Base-by-base conservation (phyloP, 495 filamentous ascomycete species). In the Xylaria palmicola region DNA sequence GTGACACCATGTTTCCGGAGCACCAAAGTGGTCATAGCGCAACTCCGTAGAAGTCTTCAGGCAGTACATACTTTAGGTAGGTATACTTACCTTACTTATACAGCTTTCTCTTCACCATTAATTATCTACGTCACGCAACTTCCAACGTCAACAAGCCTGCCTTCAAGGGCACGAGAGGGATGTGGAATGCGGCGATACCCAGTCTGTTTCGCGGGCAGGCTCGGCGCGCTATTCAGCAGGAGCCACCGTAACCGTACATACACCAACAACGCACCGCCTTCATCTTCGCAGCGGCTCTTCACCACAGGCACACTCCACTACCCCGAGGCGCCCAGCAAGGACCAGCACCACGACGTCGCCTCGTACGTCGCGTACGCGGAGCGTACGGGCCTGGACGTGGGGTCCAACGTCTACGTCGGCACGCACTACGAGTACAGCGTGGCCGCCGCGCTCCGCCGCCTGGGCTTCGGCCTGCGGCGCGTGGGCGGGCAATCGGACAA, bases 381-480 rank as follows among this genome's bases (percentile, higher is more conserved):
- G 9, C 83, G 82, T 47, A 75, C 74, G n/a, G 75, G 75, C 12
- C 75, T 90, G 17, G 72, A 79, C 64, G 62, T 73, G 0, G 68
- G 65, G 15, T 82, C 77, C 26, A 84, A 81, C 8, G 76, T 81
- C 29, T 90, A 83, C 71, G 71, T 83, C 47, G 88, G 88, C 56
- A 91, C 89, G 1, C 81, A 76, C 59, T 86, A 82, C 71, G 85
- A 87, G 71, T 97, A 97, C 75, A 89, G 85, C 6, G 86, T 88
- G 8, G 82, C 83, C 39, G 60, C 69, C n/a, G 77, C 84, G 15
- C 85, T 97, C 0, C 69, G 79, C 8, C 73, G 70, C 6, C 81
- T 87, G 40, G 85, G 82, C 39, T 89, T 98, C 76, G 66, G 69
- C 29, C 82, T 97, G 4, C 76, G 79, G 45, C 88, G 91, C 44